Conservation (phyloP, 371 early-diverging fungal species). For the Mortierella sp. region DNA sequence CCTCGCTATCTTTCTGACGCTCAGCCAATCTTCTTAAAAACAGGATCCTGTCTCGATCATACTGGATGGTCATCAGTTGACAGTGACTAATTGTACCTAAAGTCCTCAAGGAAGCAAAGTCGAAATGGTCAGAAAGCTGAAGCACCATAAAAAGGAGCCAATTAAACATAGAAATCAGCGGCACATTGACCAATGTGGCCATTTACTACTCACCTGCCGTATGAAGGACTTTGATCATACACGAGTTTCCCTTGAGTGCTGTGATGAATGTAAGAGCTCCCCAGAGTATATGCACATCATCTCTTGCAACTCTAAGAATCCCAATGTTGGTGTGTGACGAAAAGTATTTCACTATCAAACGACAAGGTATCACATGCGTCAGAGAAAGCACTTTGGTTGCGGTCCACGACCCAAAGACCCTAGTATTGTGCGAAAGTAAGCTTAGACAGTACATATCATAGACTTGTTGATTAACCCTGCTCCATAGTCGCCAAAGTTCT, state of each 20-base stretch:
- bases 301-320: conserved; percentile 69
- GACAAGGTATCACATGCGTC: background rate
- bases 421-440: background rate
- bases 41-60: conserved; percentile 62
- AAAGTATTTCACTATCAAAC: conserved; percentile 68
- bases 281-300: conserved; percentile 66
- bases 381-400: background rate
- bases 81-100: conserved; percentile 71
- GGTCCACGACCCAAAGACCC: background rate
- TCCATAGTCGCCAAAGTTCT: conserved; percentile 74
- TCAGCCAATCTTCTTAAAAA: conserved; percentile 46
- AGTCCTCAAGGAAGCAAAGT: background rate
- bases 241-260: conserved; percentile 54
- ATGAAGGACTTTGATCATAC: conserved; percentile 66
- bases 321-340: conserved; percentile 68
- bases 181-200: background rate
- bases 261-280: conserved; percentile 66
- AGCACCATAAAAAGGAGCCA: background rate
- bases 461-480: conserved; percentile 56
- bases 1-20: conserved; percentile 26
- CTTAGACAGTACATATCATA: conserved; percentile 48
- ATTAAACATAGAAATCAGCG: background rate
- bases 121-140: background rate
- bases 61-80: conserved; percentile 62
- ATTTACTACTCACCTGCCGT: conserved; percentile 54